These are phyloP conservation scores for Pythium insidiosum DNA, from an alignment of 352 stramenopile species.

Conservation along the genomic window DNA sequence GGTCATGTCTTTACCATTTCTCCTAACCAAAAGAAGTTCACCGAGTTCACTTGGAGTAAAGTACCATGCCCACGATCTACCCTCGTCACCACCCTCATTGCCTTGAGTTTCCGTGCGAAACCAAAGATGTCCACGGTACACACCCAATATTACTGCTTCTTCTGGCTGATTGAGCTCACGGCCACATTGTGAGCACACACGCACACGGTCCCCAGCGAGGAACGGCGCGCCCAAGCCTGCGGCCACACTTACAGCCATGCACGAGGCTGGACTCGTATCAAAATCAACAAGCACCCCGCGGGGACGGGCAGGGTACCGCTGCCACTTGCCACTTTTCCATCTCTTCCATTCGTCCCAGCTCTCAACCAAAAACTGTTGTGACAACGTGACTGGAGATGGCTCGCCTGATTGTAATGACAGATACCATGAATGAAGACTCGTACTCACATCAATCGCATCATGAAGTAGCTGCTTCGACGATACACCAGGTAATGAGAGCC, in stretches of 20 bases:
- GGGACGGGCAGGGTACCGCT: constrained; percentile 69
- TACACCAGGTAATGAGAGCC: constrained; percentile 81
- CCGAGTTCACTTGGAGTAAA: constrained; percentile 90
- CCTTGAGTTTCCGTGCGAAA: constrained; percentile 95
- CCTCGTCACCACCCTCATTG: constrained; percentile 92
- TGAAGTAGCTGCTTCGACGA: constrained; percentile 62
- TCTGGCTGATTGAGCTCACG: constrained; percentile 94
- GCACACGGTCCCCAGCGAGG: constrained; percentile 91
- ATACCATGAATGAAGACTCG: constrained; percentile 83
- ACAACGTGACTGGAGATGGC: constrained; percentile 28
- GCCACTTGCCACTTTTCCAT: constrained; percentile 79
- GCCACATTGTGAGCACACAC: constrained; percentile 90
- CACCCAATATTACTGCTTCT: constrained; percentile 93
- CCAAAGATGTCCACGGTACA: constrained; percentile 91
- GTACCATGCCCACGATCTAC: constrained; percentile 93
- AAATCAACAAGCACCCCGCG: constrained; percentile 91
- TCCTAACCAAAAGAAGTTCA: constrained; percentile 71
- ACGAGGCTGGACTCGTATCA: constrained; percentile 87
- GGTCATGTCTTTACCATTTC: constrained; percentile 82
- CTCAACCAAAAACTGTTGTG: constrained; percentile 46
- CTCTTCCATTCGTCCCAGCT: constrained; percentile 82
- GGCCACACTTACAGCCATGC: constrained; percentile 81
- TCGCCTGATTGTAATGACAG: constrained; percentile 29
- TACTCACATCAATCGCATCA: constrained; percentile 87
- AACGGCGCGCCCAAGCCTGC: constrained; percentile 87